These are phyloP conservation scores for Aspergillus flavus DNA, from an alignment of 2,329 filamentous ascomycete genomes.

Conservation along the genomic window DNA sequence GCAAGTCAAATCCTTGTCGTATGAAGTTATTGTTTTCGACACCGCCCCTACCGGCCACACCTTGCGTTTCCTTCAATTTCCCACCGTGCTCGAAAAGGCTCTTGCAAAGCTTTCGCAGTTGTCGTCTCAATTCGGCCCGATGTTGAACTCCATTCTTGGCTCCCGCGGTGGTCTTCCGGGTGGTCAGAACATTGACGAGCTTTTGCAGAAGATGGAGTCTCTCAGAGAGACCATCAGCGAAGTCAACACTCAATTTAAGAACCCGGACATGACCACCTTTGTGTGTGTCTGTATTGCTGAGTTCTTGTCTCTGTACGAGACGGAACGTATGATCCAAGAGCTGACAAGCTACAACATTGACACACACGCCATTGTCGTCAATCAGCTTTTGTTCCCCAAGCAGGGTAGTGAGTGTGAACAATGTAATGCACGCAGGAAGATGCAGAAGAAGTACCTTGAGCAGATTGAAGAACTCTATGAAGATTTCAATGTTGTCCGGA, in stretches of 20 bases:
- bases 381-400: constrained; percentile 93
- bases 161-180: constrained; percentile 76
- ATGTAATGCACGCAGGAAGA: constrained; percentile 90
- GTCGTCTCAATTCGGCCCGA: constrained; percentile 90
- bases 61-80: constrained; percentile 97
- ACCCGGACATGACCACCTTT: constrained; percentile 92
- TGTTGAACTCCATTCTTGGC: constrained; percentile 91
- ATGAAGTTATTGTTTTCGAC: constrained; percentile 99
- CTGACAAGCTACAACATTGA: constrained; percentile 91
- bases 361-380: constrained; percentile 96
- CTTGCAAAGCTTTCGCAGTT: constrained; percentile 96
- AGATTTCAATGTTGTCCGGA: constrained; percentile 98
- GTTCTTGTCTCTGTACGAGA: constrained; percentile 96
- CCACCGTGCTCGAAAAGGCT: constrained; percentile 95
- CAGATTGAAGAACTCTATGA: constrained; percentile 99
- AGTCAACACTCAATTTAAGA: constrained; percentile 98
- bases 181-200: constrained; percentile 88
- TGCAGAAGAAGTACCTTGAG: constrained; percentile 99
- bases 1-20: constrained; percentile 97
- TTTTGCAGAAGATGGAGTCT: constrained; percentile 92
- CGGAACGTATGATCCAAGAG: constrained; percentile 99
- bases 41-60: constrained; percentile 98
- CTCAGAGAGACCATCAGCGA: constrained; percentile 91
- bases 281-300: constrained; percentile 98
- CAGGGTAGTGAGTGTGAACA: constrained; percentile 85